These are phyloP conservation scores for Puccinia horiana DNA, from an alignment of 1,284 basidiomycete genomes.

Conservation along the genomic window DNA sequence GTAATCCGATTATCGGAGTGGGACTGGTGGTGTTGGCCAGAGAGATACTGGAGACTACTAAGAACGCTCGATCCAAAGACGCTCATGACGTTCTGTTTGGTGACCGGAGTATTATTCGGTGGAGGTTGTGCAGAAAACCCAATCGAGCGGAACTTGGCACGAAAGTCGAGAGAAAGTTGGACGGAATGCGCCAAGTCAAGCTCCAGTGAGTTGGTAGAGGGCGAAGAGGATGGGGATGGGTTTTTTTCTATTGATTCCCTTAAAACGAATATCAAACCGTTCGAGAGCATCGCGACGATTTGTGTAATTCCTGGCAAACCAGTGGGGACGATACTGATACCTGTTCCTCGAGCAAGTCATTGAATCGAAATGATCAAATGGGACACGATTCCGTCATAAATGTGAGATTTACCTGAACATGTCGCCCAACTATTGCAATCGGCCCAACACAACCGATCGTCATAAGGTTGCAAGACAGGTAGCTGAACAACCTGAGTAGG, in stretches of 20 bases:
- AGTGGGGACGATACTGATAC: background rate
- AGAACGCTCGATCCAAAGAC: constrained; percentile 17
- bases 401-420: constrained; percentile 30
- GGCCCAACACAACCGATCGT: constrained; percentile 31
- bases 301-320: background rate
- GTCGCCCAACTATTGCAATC: constrained; percentile 29
- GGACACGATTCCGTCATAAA: background rate
- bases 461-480: constrained; percentile 9
- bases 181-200: constrained; percentile 12
- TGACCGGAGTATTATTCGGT: background rate
- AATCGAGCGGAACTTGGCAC: constrained; percentile 28
- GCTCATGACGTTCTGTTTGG: constrained; percentile 39
- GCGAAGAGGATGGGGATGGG: background rate
- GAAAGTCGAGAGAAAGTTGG: constrained; percentile 27
- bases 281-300: constrained; percentile 1
- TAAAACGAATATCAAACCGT: constrained; percentile 28
- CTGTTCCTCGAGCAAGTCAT: background rate
- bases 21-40: background rate
- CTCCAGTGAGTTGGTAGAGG: background rate
- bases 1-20: background rate
- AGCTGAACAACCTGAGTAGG: constrained; percentile 1
- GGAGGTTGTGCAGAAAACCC: background rate
- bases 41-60: background rate
- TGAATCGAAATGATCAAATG: background rate
- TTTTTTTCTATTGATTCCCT: background rate